Evolutionary conservation across 192 early-diverging fungal genomes (phyloP), one percentile per base, ranked within the genome.

Genomic region (Backusella circina): DNA sequence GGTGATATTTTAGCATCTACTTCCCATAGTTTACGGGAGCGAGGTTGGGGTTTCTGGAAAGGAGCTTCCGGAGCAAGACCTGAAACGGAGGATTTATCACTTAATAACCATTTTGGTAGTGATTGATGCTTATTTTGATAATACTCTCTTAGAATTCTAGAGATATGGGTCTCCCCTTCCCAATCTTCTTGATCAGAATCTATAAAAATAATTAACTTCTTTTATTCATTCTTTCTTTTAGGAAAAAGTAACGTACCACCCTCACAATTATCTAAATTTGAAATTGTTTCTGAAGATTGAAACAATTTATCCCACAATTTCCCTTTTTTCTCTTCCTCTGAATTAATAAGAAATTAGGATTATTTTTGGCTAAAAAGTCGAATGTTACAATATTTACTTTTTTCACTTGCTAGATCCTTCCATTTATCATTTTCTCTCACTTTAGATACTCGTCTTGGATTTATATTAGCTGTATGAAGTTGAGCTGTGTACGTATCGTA

Each of bases 81-180:
- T 61, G 54, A 26, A 61, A 23, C 26, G 10, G 54, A 26, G 0
- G 13, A 28, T 61, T 12, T 26, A 12, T 61, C 54, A 12, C 8
- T 13, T 4, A 74, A 13, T 38, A 82, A 38, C 69, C 73, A 82
- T 31, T 37, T 31, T 18, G 80, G 80, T 18, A 82, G 32, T 1
- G 64, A 36, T 36, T 75, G 79, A 8, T 82, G 82, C 21, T 86
- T 86, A 32, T 86, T 80, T 23, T 85, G 82, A 44, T 79, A 75
- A 67, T 85, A 77, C 39, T 90, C 88, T 12, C 87, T 78, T 31
- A 90, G 72, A 44, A 86, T 72, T n/a, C 86, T 77, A 7, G 82
- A 77, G 18, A 90, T 80, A 75, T 90, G 86, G 2, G 85, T 75
- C 67, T 89, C 88, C 7, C 85, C 86, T 73, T 89, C 85, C 65